Conservation (phyloP, 75 land plant species). For the Sequoiadendron giganteum region DNA sequence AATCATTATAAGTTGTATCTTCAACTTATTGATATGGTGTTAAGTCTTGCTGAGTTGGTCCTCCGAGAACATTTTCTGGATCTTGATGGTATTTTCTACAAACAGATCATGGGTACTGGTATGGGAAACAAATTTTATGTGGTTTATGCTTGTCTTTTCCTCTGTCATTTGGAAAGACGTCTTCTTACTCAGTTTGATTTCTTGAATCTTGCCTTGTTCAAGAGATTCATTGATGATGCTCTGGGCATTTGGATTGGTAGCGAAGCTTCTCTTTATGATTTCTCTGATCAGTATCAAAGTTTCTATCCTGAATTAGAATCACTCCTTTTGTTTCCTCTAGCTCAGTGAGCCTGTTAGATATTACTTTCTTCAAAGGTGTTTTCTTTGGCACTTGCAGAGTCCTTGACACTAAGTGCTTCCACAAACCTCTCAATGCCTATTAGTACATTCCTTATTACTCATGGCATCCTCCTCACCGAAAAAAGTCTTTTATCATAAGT, state of each 20-base stretch:
- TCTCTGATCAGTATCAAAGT: not conserved
- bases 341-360: not conserved
- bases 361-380: constrained; percentile 2
- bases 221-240: constrained; percentile 7
- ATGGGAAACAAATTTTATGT: not conserved
- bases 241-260: not conserved
- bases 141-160: not conserved
- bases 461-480: not conserved
- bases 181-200: not conserved
- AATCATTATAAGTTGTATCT: too few species aligned
- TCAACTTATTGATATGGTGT: not conserved
- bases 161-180: not conserved
- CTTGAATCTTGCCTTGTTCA: not conserved
- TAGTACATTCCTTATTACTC: not conserved
- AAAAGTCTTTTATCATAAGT: not conserved
- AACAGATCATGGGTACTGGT: not conserved
- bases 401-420: not conserved
- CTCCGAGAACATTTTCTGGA: not conserved
- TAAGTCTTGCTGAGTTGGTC: not conserved
- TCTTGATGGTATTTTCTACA: not conserved
- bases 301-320: not conserved
- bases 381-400: not conserved
- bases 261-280: not conserved
- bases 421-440: not conserved
- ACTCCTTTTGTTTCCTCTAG: not conserved